phyloP scores from a whole-genome alignment of 2,329 filamentous ascomycete species.

The Moelleriella libera region DNA sequence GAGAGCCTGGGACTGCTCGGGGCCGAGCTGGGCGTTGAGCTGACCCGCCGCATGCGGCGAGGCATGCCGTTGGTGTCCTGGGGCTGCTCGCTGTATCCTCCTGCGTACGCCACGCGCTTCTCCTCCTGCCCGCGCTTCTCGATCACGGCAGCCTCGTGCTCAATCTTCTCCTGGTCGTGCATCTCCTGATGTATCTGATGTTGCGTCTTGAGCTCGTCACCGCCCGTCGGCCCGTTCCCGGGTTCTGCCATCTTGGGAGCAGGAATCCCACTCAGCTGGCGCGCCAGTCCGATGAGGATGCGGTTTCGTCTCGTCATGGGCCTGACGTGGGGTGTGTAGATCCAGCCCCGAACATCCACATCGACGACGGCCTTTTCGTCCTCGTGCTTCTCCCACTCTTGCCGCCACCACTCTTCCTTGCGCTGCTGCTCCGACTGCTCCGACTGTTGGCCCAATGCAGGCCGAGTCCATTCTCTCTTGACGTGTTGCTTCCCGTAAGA shows the following conservation, averaged over 20 bases:
- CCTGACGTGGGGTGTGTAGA: constrained; percentile 74
- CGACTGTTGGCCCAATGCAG: constrained; percentile 12
- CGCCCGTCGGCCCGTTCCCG: constrained; percentile 3
- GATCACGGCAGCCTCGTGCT: constrained; percentile 63
- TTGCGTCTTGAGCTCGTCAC: constrained; percentile 6
- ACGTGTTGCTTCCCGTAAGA: constrained; percentile 74
- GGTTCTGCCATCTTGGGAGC: constrained; percentile 36
- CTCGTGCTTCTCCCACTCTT: constrained; percentile 67
- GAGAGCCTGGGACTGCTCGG: constrained; percentile 29
- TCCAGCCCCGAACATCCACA: constrained; percentile 90
- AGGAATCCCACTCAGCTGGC: constrained; percentile 77
- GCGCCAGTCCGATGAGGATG: constrained; percentile 71
- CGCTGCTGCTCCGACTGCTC: constrained; percentile 30
- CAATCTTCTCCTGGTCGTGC: constrained; percentile 51
- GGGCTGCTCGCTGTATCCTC: constrained; percentile 59
- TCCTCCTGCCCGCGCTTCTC: constrained; percentile 58
- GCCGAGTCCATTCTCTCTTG: constrained; percentile 26
- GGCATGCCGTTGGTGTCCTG: constrained; percentile 22
- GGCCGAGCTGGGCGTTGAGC: constrained; percentile 21
- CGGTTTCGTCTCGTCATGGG: constrained; percentile 80
- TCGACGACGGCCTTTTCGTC: constrained; percentile 79
- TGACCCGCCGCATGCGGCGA: constrained; percentile 15
- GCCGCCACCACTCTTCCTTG: constrained; percentile 61
- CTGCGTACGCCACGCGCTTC: constrained; percentile 53
- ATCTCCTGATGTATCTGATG: constrained; percentile 26